Evolutionary conservation across 2,329 filamentous ascomycete species (phyloP), one percentile per base, ranked within the genome.

Genomic region (Nigrospora oryzae): DNA sequence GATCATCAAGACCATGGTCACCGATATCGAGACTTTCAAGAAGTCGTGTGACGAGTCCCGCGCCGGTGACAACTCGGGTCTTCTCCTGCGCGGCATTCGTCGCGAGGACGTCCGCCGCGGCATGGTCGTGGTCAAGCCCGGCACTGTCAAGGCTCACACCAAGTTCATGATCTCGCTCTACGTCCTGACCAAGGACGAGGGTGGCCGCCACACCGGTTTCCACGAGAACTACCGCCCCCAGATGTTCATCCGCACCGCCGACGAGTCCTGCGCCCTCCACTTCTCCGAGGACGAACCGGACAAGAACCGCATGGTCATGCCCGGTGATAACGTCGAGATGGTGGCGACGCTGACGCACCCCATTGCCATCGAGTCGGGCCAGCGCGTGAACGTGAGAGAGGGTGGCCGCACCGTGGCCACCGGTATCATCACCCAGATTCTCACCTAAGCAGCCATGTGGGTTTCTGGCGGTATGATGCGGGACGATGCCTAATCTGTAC

Each of bases 21-120:
- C 93, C 62, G 94, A 98, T 63, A 97, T 98, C 57, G 93, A 98
- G 77, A 98, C 91, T 54, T 98, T 98, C 80, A 96, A 97, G 81
- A 98, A 98, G 81, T 94, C 89, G 41, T 97, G 93, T 70, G 90
- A 96, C 47, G 89, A 95, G 72, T 95, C 91, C 48, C 82, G 87
- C 59, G 93, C 93, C 50, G 93, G 93, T 68, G 93, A 98, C 72
- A 98, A 97, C 83, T 96, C 93, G 23, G 93, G 93, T 63, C 86
- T 98, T 34, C 81, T 98, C 44, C 84, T 98, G 68, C 89, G 93
- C 72, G 91, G 93, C 77, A 71, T 98, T 63, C 90, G 89, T 71
- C 89, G 93, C 62, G 93, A 98, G 73, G 94, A 98, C 60, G 79
- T 98, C 61, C 78, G 74, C 60, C 89, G 93, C 66, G 93, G 93